Evolutionary conservation across 2,329 filamentous ascomycete species (phyloP).

Genomic region (Fusarium bulbicola): DNA sequence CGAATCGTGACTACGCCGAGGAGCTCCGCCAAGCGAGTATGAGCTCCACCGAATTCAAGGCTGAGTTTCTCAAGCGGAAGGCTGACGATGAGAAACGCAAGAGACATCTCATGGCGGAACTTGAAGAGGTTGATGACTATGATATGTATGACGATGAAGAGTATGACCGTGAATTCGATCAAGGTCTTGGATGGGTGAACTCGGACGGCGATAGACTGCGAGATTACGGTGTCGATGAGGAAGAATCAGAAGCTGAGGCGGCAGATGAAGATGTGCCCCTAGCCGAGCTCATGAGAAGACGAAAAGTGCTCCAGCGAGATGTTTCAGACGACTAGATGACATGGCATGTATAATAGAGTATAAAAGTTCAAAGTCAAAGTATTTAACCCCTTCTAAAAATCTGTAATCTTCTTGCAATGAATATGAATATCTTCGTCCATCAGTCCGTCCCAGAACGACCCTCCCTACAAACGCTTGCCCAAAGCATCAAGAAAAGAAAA

Average conservation of each 20-base stretch:
- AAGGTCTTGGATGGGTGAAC: constrained; percentile 72
- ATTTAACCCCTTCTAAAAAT: constrained; percentile 30
- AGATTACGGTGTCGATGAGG: constrained; percentile 84
- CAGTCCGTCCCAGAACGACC: constrained; percentile 3
- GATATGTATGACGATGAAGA: constrained; percentile 66
- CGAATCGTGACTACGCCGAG: constrained; percentile 46
- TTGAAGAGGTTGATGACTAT: constrained; percentile 67
- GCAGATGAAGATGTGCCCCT: constrained; percentile 72
- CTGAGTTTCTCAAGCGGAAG: constrained; percentile 61
- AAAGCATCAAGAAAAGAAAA: constrained; percentile 39
- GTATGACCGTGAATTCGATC: constrained; percentile 51
- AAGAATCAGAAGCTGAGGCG: constrained; percentile 55
- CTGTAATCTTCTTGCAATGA: constrained; percentile 21
- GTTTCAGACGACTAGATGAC: constrained; percentile 43
- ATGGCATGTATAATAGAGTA: constrained; percentile 28
- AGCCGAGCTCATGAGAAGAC: constrained; percentile 70
- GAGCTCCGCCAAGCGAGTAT: constrained; percentile 49
- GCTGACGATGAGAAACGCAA: constrained; percentile 55
- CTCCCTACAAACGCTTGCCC: constrained; percentile 19
- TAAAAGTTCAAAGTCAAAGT: constrained; percentile 17
- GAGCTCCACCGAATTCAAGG: constrained; percentile 56
- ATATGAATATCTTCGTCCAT: constrained; percentile 18
- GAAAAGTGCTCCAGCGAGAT: constrained; percentile 53
- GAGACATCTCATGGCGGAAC: constrained; percentile 56
- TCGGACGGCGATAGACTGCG: constrained; percentile 76